phyloP scores from a whole-genome alignment of 176 grass and related monocot genomes.

The Guadua angustifolia region DNA sequence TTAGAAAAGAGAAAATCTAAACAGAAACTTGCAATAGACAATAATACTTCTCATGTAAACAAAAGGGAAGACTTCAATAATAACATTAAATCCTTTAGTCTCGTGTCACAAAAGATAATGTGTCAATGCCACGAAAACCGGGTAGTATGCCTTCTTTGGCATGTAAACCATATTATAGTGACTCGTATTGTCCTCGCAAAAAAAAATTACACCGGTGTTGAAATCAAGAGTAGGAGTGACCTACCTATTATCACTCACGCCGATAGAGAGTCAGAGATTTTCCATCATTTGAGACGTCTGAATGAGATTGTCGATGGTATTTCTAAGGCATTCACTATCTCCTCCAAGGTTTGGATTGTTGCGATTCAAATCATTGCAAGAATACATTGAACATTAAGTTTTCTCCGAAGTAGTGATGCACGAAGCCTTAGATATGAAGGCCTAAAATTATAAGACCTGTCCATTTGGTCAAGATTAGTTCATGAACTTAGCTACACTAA shows the following conservation, averaged over 20 bases:
- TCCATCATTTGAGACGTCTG: conserved; percentile 73
- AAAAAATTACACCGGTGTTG: background rate
- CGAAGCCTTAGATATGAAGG: conserved; percentile 96
- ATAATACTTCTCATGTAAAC: conserved; percentile 88
- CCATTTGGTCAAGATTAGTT: conserved; percentile 36
- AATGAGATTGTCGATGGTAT: conserved; percentile 76
- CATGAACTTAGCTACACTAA: conserved; percentile 32
- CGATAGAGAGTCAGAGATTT: conserved; percentile 73
- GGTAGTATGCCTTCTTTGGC: conserved; percentile 23
- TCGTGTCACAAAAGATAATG: conserved; percentile 38
- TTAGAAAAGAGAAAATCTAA: conserved; percentile 50
- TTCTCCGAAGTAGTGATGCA: conserved; percentile 73
- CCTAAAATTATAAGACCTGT: conserved; percentile 97
- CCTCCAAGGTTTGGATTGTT: conserved; percentile 75
- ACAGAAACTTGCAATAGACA: conserved; percentile 98
- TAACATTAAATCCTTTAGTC: conserved; percentile 84
- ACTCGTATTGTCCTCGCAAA: background rate
- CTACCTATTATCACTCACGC: conserved; percentile 76
- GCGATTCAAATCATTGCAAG: conserved; percentile 98
- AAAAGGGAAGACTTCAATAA: conserved; percentile 80
- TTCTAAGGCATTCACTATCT: conserved; percentile 84
- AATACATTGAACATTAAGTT: conserved; percentile 81
- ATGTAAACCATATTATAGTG: conserved; percentile 23
- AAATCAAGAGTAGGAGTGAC: conserved; percentile 2
- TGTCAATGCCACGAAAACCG: conserved; percentile 12